phyloP scores from a whole-genome alignment of 345 rosid genomes.

The Moricandia moricandioides region DNA sequence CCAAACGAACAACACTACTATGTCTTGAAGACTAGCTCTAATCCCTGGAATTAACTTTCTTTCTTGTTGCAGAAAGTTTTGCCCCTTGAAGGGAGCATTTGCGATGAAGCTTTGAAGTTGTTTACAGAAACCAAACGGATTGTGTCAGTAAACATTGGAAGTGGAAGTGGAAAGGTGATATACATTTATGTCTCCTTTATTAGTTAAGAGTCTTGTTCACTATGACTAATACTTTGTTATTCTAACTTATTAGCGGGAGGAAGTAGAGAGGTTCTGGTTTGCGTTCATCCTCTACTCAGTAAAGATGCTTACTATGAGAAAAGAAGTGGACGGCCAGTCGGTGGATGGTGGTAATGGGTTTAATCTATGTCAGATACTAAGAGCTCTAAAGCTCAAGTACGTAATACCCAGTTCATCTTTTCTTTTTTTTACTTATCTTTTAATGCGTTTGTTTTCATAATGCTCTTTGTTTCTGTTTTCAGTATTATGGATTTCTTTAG shows the following conservation, averaged over 20 bases:
- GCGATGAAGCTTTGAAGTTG: slow-evolving; percentile 49
- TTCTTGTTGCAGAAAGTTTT: slow-evolving; percentile 51
- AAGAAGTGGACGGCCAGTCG: slow-evolving; percentile 32
- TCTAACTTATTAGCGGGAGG: slow-evolving; percentile 57
- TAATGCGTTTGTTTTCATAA: background rate
- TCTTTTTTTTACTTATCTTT: background rate
- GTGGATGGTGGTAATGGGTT: slow-evolving; percentile 48
- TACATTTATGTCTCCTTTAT: background rate
- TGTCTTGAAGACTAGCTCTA: background rate
- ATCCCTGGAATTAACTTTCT: background rate
- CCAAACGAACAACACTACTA: too few relatives aligned
- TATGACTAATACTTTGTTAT: background rate
- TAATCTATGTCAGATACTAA: slow-evolving; percentile 68
- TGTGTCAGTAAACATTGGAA: slow-evolving; percentile 43
- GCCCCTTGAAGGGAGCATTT: slow-evolving; percentile 49
- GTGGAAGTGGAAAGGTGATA: slow-evolving; percentile 66
- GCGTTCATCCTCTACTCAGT: slow-evolving; percentile 68
- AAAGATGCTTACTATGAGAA: slow-evolving; percentile 56
- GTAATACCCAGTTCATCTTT: slow-evolving; percentile 15
- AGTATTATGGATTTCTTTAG: slow-evolving; percentile 83
- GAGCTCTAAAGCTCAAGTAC: slow-evolving; percentile 78
- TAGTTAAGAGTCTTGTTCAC: slow-evolving; percentile 23
- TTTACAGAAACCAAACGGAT: slow-evolving; percentile 68
- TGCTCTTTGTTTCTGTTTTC: slow-evolving; percentile 30
- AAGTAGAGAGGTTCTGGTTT: slow-evolving; percentile 82